Evolutionary conservation across 2,329 filamentous ascomycete genomes (phyloP).

Genomic region (Uncinocarpus reesii): DNA sequence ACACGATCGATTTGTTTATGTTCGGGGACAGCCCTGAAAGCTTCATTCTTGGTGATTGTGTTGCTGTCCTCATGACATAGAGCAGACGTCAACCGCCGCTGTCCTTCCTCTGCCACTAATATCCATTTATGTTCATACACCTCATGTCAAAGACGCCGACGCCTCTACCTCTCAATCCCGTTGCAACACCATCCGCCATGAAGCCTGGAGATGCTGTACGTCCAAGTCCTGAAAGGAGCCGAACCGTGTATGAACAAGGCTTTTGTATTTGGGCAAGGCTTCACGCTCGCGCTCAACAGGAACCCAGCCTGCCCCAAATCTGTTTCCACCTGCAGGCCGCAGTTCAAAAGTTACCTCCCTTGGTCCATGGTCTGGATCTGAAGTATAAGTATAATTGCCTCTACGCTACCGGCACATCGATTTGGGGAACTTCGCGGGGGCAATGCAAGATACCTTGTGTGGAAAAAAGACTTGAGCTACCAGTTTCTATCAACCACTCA

Average conservation of each 20-base stretch:
- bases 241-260: slow-evolving; percentile 3
- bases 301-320: slow-evolving; percentile 6
- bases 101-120: too few species aligned
- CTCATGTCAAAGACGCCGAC: not conserved
- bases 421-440: slow-evolving; percentile 6
- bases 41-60: too few species aligned
- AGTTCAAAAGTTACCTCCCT: slow-evolving; percentile 4
- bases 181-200: slow-evolving; percentile 6
- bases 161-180: slow-evolving; percentile 1
- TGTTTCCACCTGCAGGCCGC: slow-evolving; percentile 5
- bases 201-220: slow-evolving; percentile 3
- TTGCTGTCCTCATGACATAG: too few species aligned
- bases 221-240: slow-evolving; percentile 5
- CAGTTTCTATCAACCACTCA: not conserved
- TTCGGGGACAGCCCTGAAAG: too few species aligned
- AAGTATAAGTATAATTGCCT: not conserved
- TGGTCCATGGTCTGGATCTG: slow-evolving; percentile 4
- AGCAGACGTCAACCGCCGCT: too few species aligned
- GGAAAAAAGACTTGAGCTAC: slow-evolving; percentile 7
- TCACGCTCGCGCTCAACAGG: not conserved
- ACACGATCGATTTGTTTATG: too few species aligned
- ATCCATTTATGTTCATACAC: not conserved
- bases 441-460: slow-evolving; percentile 6
- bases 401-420: slow-evolving; percentile 7
- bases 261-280: slow-evolving; percentile 8